These are phyloP conservation scores for Xylariomycetidae sp. DNA, from an alignment of 2,329 filamentous ascomycete species.

Conservation along the genomic window DNA sequence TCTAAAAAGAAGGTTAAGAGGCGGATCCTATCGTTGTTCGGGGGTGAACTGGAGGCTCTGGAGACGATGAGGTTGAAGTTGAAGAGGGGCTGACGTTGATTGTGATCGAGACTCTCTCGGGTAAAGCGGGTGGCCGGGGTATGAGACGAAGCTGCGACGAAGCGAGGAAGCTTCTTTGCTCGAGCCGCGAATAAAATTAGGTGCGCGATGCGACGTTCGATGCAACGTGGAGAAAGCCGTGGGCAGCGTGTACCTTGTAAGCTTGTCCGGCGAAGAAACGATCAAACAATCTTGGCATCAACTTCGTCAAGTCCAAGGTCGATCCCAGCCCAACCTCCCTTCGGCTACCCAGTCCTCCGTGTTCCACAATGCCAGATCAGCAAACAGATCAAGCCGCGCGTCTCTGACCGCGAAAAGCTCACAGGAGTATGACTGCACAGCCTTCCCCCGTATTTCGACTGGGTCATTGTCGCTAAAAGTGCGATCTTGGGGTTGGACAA, in stretches of 20 bases:
- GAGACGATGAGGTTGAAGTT: too few relatives aligned
- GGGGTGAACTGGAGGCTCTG: too few relatives aligned
- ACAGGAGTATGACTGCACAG: too few relatives aligned
- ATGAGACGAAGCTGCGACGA: constrained; percentile 28
- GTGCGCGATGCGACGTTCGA: constrained; percentile 8
- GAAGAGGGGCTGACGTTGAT: constrained; percentile 1
- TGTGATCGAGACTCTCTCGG: constrained; percentile 10
- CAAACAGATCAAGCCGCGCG: constrained; percentile 3
- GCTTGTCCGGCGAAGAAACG: constrained; percentile 6
- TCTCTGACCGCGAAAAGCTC: neutral
- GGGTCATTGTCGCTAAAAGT: too few relatives aligned
- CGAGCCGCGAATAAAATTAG: too few relatives aligned
- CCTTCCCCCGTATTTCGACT: too few relatives aligned
- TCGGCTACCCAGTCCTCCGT: neutral
- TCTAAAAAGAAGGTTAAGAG: constrained; percentile 18
- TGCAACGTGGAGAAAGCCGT: constrained; percentile 8
- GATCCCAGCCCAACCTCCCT: constrained; percentile 10
- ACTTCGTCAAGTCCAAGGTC: constrained; percentile 4
- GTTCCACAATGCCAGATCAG: constrained; percentile 13
- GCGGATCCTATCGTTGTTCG: constrained; percentile 17
- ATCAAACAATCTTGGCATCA: constrained; percentile 17
- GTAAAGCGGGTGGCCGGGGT: constrained; percentile 18
- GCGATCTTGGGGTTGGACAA: too few relatives aligned
- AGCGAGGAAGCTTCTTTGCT: constrained; percentile 14
- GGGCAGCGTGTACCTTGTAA: too few relatives aligned